These are phyloP conservation scores for Pleurotus ostreatus DNA, from an alignment of 768 basidiomycete genomes.

Conservation along the genomic window DNA sequence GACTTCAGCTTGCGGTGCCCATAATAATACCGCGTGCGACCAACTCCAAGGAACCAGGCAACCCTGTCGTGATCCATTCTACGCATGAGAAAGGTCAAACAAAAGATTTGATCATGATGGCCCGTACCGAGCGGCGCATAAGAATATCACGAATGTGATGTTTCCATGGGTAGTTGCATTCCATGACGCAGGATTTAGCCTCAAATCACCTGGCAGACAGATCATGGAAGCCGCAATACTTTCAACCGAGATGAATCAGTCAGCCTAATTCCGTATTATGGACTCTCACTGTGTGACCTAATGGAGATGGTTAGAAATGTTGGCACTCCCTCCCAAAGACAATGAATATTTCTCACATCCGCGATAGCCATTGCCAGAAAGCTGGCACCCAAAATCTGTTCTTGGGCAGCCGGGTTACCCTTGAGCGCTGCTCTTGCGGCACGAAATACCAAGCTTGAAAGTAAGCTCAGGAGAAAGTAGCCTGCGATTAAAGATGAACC, in stretches of 20 bases:
- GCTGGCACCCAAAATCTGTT: slow-evolving; percentile 61
- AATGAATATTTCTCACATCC: slow-evolving; percentile 46
- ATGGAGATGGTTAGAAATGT: neutral
- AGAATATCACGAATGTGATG: slow-evolving; percentile 55
- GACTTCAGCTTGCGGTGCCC: slow-evolving; percentile 16
- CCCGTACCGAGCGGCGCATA: slow-evolving; percentile 53
- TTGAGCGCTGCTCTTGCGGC: slow-evolving; percentile 59
- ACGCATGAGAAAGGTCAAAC: neutral
- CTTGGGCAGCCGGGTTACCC: slow-evolving; percentile 56
- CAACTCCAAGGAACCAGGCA: slow-evolving; percentile 53
- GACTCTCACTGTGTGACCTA: slow-evolving; percentile 60
- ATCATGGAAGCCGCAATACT: slow-evolving; percentile 58
- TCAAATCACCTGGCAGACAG: slow-evolving; percentile 53
- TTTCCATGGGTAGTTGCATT: slow-evolving; percentile 77
- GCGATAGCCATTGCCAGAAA: slow-evolving; percentile 62
- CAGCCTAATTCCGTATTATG: slow-evolving; percentile 8
- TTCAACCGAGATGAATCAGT: slow-evolving; percentile 10
- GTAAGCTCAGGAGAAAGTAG: slow-evolving; percentile 58
- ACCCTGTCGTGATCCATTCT: slow-evolving; percentile 28
- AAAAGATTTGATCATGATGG: neutral
- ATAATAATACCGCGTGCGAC: slow-evolving; percentile 41
- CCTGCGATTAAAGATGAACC: slow-evolving; percentile 29
- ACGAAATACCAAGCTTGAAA: slow-evolving; percentile 65
- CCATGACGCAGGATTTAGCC: slow-evolving; percentile 50
- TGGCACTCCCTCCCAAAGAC: neutral